Evolutionary conservation across 495 filamentous ascomycete genomes (phyloP), one percentile per base, ranked within the genome.

Genomic region (Daldinia vernicosa): DNA sequence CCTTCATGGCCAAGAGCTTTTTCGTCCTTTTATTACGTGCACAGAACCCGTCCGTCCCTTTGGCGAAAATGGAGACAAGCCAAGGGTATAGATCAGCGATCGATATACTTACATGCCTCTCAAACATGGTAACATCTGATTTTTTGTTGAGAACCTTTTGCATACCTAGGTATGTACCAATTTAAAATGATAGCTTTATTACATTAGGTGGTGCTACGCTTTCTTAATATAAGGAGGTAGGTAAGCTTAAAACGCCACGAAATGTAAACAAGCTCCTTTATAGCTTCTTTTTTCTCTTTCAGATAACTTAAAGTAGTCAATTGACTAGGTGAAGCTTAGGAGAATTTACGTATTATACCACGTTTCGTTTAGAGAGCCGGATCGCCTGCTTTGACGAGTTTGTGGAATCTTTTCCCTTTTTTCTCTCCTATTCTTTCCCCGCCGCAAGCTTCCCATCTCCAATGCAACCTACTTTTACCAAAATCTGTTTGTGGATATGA

Each of bases 121-220:
- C 26, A 52, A 28, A 55, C 52, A 17, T 55, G 28, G 26, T 19
- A 28, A 33, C 30, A 55, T 33, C n/a, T 55, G 30, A 33, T 56
- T 55, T 66, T 64, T 70, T 70, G 62, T 70, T 70, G 67, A 70
- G 67, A 56, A 27, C 55, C 43, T 40, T 59, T 47, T 50, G 37
- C 26, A 47, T 54, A 50, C n/a, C n/a, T n/a, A n/a, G n/a, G n/a
- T n/a, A n/a, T n/a, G 63, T 22, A 6, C 40, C 33, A 35, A 35
- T 17, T 47, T 47, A 47, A 47, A 15, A 24, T 22, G 26, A 28
- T 54, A 50, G 47, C 50, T 63, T 54, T 39, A n/a, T n/a, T n/a
- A n/a, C n/a, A n/a, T n/a, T n/a, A n/a, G n/a, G n/a, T 24, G 30
- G 17, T 54, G 60, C 32, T 57, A 55, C 32, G 12, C 12, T 43